Conservation (phyloP, 345 rosid species). For the Populus ilicifolia region DNA sequence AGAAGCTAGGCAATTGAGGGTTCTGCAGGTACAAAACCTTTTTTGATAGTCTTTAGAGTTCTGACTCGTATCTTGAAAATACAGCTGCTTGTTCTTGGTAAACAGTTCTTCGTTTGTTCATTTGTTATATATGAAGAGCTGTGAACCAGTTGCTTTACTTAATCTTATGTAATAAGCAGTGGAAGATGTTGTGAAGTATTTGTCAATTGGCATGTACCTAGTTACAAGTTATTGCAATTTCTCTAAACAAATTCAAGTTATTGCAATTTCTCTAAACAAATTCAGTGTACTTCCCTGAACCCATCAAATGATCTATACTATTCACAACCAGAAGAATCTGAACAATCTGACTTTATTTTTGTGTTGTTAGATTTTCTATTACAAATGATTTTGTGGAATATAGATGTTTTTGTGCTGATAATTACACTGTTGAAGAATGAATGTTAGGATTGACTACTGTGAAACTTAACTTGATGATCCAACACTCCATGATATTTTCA, state of each 20-base stretch:
- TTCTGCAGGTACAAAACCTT: constrained; percentile 16
- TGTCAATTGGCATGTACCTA: background rate
- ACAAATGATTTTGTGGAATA: background rate
- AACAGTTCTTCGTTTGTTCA: background rate
- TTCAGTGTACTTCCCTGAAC: background rate
- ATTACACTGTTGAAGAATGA: background rate
- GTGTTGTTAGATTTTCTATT: background rate
- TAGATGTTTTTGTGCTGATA: background rate
- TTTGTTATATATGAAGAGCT: background rate
- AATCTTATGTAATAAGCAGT: background rate
- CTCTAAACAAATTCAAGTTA: background rate
- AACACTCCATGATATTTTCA: background rate
- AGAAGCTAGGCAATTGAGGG: constrained; percentile 93
- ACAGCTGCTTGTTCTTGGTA: background rate
- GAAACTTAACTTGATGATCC: background rate
- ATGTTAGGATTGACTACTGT: background rate
- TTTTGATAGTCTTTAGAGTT: background rate
- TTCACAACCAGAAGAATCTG: background rate
- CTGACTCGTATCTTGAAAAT: background rate
- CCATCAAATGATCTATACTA: background rate
- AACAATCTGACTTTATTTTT: background rate
- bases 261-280: background rate
- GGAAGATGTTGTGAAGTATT: background rate
- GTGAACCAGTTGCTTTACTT: background rate
- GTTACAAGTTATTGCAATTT: background rate